These are phyloP conservation scores for Allium sativum DNA, from an alignment of 106 monocot genomes.

Conservation along the genomic window DNA sequence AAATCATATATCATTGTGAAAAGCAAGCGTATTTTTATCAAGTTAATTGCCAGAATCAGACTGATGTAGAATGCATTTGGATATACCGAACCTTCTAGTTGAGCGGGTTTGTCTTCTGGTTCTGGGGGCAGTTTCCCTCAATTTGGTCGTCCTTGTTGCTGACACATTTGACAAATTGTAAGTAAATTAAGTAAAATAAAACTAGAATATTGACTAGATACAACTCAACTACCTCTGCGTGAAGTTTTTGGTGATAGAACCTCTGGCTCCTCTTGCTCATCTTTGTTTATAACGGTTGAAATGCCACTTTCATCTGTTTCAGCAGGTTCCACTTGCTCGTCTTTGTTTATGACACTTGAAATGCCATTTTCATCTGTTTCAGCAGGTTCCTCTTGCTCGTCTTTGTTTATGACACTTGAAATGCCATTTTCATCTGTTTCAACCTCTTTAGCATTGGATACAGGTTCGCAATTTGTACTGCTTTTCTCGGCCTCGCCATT, in stretches of 20 bases:
- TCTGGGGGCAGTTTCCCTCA: constrained; percentile 8
- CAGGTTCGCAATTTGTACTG: constrained; percentile 2
- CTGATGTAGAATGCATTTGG: not conserved
- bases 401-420: constrained; percentile 6
- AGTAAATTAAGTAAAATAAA: not conserved
- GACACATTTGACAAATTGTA: constrained; percentile 2
- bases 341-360: constrained; percentile 7
- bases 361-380: no score
- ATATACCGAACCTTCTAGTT: constrained; percentile 28
- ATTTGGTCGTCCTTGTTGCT: constrained; percentile 15
- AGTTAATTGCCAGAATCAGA: not conserved
- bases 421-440: constrained; percentile 22
- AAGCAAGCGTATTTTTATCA: not conserved
- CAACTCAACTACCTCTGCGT: constrained; percentile 27
- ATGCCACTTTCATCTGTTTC: not conserved
- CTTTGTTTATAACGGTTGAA: constrained; percentile 17
- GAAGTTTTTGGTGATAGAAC: constrained; percentile 40
- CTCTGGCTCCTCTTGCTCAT: constrained; percentile 13
- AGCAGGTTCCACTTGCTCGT: no score
- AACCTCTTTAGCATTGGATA: constrained; percentile 5
- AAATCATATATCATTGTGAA: not conserved
- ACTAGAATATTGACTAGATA: not conserved
- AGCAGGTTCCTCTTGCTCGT: no score
- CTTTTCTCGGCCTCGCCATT: constrained; percentile 17
- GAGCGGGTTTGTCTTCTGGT: constrained; percentile 14